Percentiles rank a stretch among this genome's conserved stretches.
These are phyloP conservation scores for Schizophyllum commune DNA, from an alignment of 1,284 basidiomycete species.

Conservation along the genomic window DNA sequence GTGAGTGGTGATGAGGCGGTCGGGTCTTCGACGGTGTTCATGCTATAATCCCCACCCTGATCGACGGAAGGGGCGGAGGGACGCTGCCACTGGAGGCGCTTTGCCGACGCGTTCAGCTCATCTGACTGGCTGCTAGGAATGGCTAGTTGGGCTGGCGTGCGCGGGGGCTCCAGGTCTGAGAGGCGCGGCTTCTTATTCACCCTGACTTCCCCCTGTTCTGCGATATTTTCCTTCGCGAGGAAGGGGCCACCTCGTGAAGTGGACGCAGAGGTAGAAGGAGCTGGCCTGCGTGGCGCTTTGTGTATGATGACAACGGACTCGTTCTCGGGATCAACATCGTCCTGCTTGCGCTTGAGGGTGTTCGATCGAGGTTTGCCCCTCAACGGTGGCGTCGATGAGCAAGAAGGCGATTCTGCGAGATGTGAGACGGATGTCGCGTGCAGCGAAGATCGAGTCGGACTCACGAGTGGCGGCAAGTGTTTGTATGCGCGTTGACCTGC, in stretches of 20 bases:
- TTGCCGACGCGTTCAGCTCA: conserved; percentile 45
- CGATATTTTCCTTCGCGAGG: conserved; percentile 19
- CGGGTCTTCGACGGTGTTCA: conserved; percentile 17
- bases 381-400: neutral
- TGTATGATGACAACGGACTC: conserved; percentile 2
- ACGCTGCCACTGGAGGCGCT: conserved; percentile 10
- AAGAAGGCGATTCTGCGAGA: neutral
- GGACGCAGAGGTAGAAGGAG: conserved; percentile 8
- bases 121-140: conserved; percentile 67
- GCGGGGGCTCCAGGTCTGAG: conserved; percentile 20
- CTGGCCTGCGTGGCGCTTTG: neutral
- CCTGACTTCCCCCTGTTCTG: conserved; percentile 7
- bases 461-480: neutral
- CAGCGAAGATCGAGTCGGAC: conserved; percentile 7
- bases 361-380: neutral
- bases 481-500: neutral
- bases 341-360: neutral
- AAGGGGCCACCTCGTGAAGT: conserved; percentile 1
- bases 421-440: neutral
- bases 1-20: conserved; percentile 9
- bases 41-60: conserved; percentile 36
- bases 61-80: conserved; percentile 24
- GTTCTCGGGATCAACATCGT: neutral
- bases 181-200: conserved; percentile 28
- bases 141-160: conserved; percentile 20